These are phyloP conservation scores for Annona cherimola DNA, from an alignment of 164 flowering plant genomes.

Conservation along the genomic window DNA sequence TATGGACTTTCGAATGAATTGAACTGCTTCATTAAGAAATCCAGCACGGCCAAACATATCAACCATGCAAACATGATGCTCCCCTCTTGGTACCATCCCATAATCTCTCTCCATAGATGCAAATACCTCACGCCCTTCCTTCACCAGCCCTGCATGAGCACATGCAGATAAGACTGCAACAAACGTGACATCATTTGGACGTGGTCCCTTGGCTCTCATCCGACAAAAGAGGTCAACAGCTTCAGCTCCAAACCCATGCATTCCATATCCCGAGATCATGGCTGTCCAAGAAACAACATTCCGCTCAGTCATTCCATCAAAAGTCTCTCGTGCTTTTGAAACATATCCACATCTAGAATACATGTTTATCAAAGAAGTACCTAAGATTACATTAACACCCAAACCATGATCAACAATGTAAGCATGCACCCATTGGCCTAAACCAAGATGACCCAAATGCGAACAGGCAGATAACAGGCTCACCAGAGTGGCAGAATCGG, in stretches of 20 bases:
- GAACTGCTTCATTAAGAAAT: constrained; percentile 45
- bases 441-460: constrained; percentile 48
- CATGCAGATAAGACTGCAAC: constrained; percentile 67
- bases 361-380: constrained; percentile 64
- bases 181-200: constrained; percentile 60
- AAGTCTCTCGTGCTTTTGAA: constrained; percentile 46
- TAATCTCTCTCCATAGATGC: constrained; percentile 38
- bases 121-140: constrained; percentile 40
- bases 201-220: constrained; percentile 40
- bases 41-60: constrained; percentile 83
- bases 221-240: constrained; percentile 44
- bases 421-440: constrained; percentile 57
- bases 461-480: constrained; percentile 61
- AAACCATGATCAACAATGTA: constrained; percentile 27
- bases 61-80: constrained; percentile 76
- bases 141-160: constrained; percentile 62
- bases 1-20: constrained; percentile 27
- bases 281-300: constrained; percentile 77
- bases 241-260: constrained; percentile 55
- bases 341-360: constrained; percentile 63
- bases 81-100: constrained; percentile 44
- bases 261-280: constrained; percentile 73
- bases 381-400: constrained; percentile 42
- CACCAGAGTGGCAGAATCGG: constrained; percentile 63
- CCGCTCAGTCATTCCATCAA: constrained; percentile 42